Base-by-base conservation (phyloP, 345 rosid species). In the Anacardium occidentale region DNA sequence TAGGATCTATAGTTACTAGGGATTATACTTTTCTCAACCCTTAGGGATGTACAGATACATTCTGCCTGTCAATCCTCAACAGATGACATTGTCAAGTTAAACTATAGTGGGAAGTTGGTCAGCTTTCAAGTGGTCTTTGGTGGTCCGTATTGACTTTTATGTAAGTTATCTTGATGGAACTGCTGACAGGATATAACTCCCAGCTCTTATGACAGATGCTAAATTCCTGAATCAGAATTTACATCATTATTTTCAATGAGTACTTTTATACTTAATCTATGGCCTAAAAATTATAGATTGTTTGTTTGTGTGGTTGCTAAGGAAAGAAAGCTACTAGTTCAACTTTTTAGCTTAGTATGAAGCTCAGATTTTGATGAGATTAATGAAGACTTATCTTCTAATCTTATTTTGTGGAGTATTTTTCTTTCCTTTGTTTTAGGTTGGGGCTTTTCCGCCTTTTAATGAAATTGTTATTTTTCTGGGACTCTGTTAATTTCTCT, bases 61-160 rank as follows among this genome's bases (percentile, higher is more conserved):
- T 37, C 42, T 37, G 42, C 42, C 40, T 62, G 26, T 20, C 9
- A 18, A 37, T 47, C 48, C 10, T 10, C 2, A 62, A 3, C 20
- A n/a, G 42, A 62, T 62, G 25, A 40, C 66, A 9, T 64, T 64
- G 29, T 64, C 18, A 13, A 45, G 21, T 64, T 64, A 24, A 25
- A 64, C 68, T 37, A 47, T 47, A 15, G 51, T 13, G 15, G 51
- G 51, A 17, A 47, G 51, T 12, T 50, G 53, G n/a, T 53, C 12
- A 37, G 10, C 22, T 55, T 55, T 20, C 26, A 54, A 54, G 22
- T 24, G 22, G 24, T 4, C 9, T n/a, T 54, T 54, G 10, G 7
- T 54, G 58, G 22, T 2, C 21, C 10, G 5, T 54, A 7, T 54
- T 54, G 3, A 18, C 20, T 4, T 54, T 17, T n/a, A 8, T 53